Conservation (phyloP, 192 early-diverging fungal species). For the Coemansia sp. region DNA sequence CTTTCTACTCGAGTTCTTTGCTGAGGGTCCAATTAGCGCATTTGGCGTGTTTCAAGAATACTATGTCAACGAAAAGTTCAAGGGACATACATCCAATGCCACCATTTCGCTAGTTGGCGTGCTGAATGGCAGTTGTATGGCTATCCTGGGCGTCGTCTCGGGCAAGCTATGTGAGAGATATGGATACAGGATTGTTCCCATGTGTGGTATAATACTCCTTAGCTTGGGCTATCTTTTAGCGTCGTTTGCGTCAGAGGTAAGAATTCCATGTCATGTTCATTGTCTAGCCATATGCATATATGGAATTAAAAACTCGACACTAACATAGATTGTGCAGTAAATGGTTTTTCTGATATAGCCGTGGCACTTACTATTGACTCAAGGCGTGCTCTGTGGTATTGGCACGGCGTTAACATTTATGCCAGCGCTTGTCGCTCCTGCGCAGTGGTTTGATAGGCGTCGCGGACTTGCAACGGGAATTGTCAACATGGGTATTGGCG, state of each 20-base stretch:
- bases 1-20: constrained; percentile 51
- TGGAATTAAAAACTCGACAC: not conserved
- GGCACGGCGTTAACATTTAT: constrained; percentile 55
- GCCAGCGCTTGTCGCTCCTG: constrained; percentile 46
- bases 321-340: not conserved
- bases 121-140: constrained; percentile 44
- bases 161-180: constrained; percentile 50
- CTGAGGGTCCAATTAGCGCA: constrained; percentile 52
- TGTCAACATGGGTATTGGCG: constrained; percentile 64
- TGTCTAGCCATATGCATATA: not conserved
- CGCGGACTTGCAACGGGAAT: constrained; percentile 60
- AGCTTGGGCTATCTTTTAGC: constrained; percentile 50
- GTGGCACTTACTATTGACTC: constrained; percentile 63
- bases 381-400: constrained; percentile 59
- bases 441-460: constrained; percentile 61
- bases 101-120: constrained; percentile 52
- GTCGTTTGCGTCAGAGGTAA: constrained; percentile 54
- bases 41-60: constrained; percentile 55
- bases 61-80: constrained; percentile 51
- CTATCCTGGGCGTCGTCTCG: constrained; percentile 43
- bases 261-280: not conserved
- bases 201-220: constrained; percentile 33
- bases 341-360: constrained; percentile 39
- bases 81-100: constrained; percentile 38
- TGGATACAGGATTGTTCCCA: constrained; percentile 41